These are phyloP conservation scores for Raddia distichophylla DNA, from an alignment of 176 grass and related monocot species.

Conservation along the genomic window DNA sequence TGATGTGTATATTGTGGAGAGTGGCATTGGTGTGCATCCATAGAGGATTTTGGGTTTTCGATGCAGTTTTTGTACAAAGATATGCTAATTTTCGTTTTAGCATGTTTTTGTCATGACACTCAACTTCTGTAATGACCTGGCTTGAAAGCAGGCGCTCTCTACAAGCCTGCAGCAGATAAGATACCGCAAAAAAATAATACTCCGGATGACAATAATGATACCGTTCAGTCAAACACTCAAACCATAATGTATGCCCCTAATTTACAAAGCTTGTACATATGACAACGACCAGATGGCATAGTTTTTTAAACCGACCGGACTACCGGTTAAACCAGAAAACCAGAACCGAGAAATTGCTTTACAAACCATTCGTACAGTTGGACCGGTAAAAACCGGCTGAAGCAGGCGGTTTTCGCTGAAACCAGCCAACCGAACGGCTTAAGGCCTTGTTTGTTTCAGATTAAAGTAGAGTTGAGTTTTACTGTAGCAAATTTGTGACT, in stretches of 20 bases:
- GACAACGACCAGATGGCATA: neutral
- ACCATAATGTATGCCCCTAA: neutral
- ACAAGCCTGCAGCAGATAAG: neutral
- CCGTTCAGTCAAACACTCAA: too few species aligned
- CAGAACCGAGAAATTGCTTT: too few species aligned
- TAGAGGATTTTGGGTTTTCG: neutral
- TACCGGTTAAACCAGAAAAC: too few species aligned
- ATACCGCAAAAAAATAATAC: neutral
- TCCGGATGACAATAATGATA: neutral
- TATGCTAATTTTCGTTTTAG: neutral
- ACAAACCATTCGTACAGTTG: too few species aligned
- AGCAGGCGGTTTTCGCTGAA: too few species aligned
- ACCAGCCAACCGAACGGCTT: too few species aligned
- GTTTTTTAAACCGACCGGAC: too few species aligned
- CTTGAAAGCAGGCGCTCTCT: neutral
- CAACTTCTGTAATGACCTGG: neutral
- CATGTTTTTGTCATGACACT: neutral
- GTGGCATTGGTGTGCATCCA: neutral
- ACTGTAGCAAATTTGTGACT: too few species aligned
- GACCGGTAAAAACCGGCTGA: too few species aligned
- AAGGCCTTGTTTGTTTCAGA: too few species aligned
- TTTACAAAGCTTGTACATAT: neutral
- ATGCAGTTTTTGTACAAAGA: neutral
- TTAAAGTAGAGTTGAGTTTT: too few species aligned
- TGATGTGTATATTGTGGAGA: neutral